Conservation (phyloP, 2,329 filamentous ascomycete species). For the Aureobasidium sp. region DNA sequence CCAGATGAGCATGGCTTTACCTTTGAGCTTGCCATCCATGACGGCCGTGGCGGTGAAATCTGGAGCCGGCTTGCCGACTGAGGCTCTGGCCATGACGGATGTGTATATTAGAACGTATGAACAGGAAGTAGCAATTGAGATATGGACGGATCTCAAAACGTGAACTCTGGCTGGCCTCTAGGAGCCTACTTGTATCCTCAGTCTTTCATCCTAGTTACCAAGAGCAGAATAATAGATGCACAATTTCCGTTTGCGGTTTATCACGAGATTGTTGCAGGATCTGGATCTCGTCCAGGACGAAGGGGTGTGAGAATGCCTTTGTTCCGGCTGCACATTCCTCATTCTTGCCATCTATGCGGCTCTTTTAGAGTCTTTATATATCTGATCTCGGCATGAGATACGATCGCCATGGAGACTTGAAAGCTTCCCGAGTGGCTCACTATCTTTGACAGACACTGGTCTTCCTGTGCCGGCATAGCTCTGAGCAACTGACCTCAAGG, state of each 20-base stretch:
- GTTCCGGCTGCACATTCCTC: slow-evolving; percentile 11
- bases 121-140: neutral
- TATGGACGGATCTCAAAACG: neutral
- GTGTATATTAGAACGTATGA: neutral
- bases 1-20: slow-evolving; percentile 11
- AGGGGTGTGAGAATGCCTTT: neutral
- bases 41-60: slow-evolving; percentile 25
- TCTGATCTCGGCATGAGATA: too few species aligned
- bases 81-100: neutral
- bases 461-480: neutral
- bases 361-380: neutral
- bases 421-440: too few species aligned
- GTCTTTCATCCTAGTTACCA: neutral
- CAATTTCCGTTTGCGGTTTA: slow-evolving; percentile 1
- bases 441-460: too few species aligned
- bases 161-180: neutral
- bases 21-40: slow-evolving; percentile 27
- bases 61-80: slow-evolving; percentile 26
- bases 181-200: neutral
- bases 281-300: neutral
- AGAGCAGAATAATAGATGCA: neutral
- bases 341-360: neutral
- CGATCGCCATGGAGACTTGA: neutral
- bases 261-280: neutral
- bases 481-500: neutral